Base-by-base conservation (phyloP, 2,329 filamentous ascomycete genomes). In the Hymenoscyphus repandus region DNA sequence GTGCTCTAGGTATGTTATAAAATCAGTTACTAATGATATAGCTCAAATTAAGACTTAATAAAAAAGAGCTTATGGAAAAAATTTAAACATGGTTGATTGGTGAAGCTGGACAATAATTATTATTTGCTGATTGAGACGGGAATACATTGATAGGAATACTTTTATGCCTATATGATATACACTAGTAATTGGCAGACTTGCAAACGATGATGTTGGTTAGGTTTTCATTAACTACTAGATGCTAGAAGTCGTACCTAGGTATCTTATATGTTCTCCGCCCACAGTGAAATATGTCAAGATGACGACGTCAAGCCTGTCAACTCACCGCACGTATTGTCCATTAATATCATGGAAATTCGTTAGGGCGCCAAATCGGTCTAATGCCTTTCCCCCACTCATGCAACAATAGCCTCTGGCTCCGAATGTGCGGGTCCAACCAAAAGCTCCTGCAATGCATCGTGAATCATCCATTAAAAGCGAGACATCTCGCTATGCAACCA, bases 391-490 rank as follows among this genome's bases (percentile, higher is more conserved):
- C 37, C 32, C 41, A 31, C 13, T 34, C 17, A 47, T 51, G 49
- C 48, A 44, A 18, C 41, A 33, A 36, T 34, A 40, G 34, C 17
- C 39, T 41, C 31, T 32, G 33, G 17, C 11, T 27, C 18, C n/a
- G 10, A 30, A 40, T 31, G 22, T 37, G 13, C 34, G 45, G 42
- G 32, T 43, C 45, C 40, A 15, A 17, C 50, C 45, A 39, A 47
- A 50, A 38, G 45, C 47, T 44, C 51, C 44, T 44, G 40, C 40
- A 55, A 57, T 55, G 55, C 49, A 30, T 54, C 50, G 47, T 53
- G 17, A 52, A 40, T 49, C 47, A 46, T 58, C 31, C 43, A 46
- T 38, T 50, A 37, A 45, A 47, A 31, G 33, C 12, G 15, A 17
- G 50, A 50, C 41, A 53, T 44, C 41, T 41, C 47, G 48, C 27